Evolutionary conservation across 2,329 filamentous ascomycete genomes (phyloP), one percentile per base, ranked within the genome.

Genomic region (Phaeosphaeria sp.): DNA sequence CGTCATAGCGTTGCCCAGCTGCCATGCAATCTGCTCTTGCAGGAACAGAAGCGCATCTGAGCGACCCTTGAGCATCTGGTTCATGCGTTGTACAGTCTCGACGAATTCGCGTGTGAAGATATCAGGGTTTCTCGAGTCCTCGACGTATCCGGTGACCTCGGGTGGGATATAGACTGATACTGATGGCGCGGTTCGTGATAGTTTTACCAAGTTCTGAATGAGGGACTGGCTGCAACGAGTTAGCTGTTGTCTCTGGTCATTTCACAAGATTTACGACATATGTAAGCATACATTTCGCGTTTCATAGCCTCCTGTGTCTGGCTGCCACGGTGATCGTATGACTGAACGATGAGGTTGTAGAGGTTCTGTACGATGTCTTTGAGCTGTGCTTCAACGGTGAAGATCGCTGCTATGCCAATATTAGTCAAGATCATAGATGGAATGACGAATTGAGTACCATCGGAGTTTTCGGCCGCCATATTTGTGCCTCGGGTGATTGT

Each of bases 61-160:
- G 65, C 86, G 86, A 30, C 87, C 87, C 64, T 86, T 87, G 51
- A 88, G 74, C 73, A 86, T 83, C 68, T 88, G 86, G 62, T 89
- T 89, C 49, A 83, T 82, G 59, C 83, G 80, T 77, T 88, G 86
- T 8, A 87, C 85, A 25, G 85, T 78, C 74, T 89, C 87, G 45
- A 89, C 85, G 61, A 89, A 88, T 64, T 89, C 86, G 46, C 87
- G 82, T 8, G 86, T 89, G 74, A 88, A 89, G 64, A 89, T 88
- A 66, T 89, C 87, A 7, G 87, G 87, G 67, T 89, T 89, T 21
- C 87, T 84, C 18, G 85, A 83, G 20, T 82, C 79, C 65, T 89
- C 86, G 33, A 89, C 85, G 70, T 89, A 89, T 54, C 82, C 80
- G 62, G 87, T 84, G 30, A 89, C 84, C 64, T 89, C 86, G 4